Conservation (phyloP, 2,329 filamentous ascomycete species). For the Ceratocystiopsis sp. region DNA sequence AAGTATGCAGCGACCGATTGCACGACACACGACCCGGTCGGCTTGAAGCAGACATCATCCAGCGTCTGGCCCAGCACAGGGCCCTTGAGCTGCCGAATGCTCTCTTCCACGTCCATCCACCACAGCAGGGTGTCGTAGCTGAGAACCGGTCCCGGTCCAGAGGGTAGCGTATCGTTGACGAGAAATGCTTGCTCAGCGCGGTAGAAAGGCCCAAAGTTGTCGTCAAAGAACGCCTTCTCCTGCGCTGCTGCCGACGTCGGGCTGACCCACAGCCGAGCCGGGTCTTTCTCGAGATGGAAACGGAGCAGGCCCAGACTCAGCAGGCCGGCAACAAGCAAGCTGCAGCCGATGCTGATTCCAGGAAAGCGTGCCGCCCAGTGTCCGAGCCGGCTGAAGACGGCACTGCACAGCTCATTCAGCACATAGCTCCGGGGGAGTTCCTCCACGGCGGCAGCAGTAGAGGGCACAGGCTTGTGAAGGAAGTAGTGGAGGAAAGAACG, state of each 20-base stretch:
- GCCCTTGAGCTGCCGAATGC: slow-evolving; percentile 57
- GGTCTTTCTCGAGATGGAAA: slow-evolving; percentile 81
- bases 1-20: slow-evolving; percentile 90
- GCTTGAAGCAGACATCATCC: slow-evolving; percentile 85
- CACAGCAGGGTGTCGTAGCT: slow-evolving; percentile 77
- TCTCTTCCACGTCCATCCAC: slow-evolving; percentile 85
- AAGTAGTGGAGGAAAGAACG: slow-evolving; percentile 15
- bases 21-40: slow-evolving; percentile 76
- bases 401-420: slow-evolving; percentile 70
- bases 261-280: slow-evolving; percentile 91
- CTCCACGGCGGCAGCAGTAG: neutral
- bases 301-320: slow-evolving; percentile 77
- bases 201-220: slow-evolving; percentile 89
- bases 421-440: slow-evolving; percentile 58
- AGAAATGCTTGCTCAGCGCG: slow-evolving; percentile 85
- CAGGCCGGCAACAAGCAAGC: slow-evolving; percentile 57
- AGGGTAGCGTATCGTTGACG: slow-evolving; percentile 62
- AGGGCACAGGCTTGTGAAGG: neutral
- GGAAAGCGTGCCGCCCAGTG: slow-evolving; percentile 71
- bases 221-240: slow-evolving; percentile 88
- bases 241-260: slow-evolving; percentile 77
- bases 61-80: slow-evolving; percentile 50
- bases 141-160: slow-evolving; percentile 57
- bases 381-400: slow-evolving; percentile 63
- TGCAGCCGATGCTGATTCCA: slow-evolving; percentile 60